Evolutionary conservation across 2,329 filamentous ascomycete species (phyloP).

Genomic region (Penicillium sp.): DNA sequence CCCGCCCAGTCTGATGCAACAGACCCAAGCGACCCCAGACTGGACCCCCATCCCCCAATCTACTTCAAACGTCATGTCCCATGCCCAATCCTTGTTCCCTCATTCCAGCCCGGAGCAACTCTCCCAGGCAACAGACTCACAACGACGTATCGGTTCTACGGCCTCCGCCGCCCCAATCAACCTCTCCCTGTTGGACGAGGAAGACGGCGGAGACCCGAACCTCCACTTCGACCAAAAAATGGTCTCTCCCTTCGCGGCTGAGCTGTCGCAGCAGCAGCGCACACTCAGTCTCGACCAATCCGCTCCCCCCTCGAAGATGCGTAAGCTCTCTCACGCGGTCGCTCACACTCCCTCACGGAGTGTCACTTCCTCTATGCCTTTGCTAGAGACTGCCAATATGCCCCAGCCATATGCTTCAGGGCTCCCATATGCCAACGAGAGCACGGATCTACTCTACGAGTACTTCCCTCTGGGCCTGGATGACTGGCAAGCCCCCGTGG

Average conservation of each 20-base stretch:
- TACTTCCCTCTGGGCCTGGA: slow-evolving; percentile 91
- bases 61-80: slow-evolving; percentile 24
- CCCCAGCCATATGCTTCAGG: slow-evolving; percentile 59
- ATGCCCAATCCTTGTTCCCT: slow-evolving; percentile 46
- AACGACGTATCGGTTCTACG: slow-evolving; percentile 34
- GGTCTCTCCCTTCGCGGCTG: slow-evolving; percentile 25
- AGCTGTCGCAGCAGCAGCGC: slow-evolving; percentile 31
- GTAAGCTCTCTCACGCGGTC: slow-evolving; percentile 37
- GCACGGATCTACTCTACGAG: slow-evolving; percentile 84
- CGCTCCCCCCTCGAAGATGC: slow-evolving; percentile 42
- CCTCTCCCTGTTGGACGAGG: slow-evolving; percentile 59
- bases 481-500: slow-evolving; percentile 87
- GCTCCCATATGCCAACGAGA: slow-evolving; percentile 57
- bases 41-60: slow-evolving; percentile 40
- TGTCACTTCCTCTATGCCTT: slow-evolving; percentile 34
- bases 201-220: slow-evolving; percentile 50
- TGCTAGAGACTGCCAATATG: slow-evolving; percentile 35
- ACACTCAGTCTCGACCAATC: slow-evolving; percentile 30
- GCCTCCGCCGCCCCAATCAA: slow-evolving; percentile 49
- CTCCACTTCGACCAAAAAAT: slow-evolving; percentile 25
- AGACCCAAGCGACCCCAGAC: slow-evolving; percentile 32
- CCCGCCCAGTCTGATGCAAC: slow-evolving; percentile 28
- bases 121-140: slow-evolving; percentile 42
- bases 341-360: slow-evolving; percentile 33
- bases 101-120: slow-evolving; percentile 56